phyloP scores from a whole-genome alignment of 352 stramenopile species.

The Phytophthora macrochlamydospora region DNA sequence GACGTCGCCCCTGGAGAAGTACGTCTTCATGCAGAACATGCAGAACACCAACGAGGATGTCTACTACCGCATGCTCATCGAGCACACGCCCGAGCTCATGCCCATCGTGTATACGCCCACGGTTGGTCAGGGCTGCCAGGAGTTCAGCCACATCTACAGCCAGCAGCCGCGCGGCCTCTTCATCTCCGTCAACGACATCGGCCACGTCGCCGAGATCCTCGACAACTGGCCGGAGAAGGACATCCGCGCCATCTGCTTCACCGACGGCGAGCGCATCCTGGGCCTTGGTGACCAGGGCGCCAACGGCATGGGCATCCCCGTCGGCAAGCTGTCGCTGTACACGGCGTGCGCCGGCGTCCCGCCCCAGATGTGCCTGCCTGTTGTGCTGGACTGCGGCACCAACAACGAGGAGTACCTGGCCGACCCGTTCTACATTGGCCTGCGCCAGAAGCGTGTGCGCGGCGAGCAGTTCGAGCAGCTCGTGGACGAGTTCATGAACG shows the following conservation, averaged over 20 bases:
- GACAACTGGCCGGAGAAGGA: slow-evolving; percentile 97
- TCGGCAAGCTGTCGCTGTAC: slow-evolving; percentile 96
- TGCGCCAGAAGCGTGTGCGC: slow-evolving; percentile 88
- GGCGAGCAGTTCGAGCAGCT: slow-evolving; percentile 93
- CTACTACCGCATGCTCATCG: slow-evolving; percentile 92
- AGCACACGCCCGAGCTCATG: slow-evolving; percentile 93
- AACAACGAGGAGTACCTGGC: slow-evolving; percentile 94
- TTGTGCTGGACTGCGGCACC: slow-evolving; percentile 95
- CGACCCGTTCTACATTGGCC: slow-evolving; percentile 95
- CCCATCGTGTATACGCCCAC: slow-evolving; percentile 98
- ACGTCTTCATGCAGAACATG: slow-evolving; percentile 92
- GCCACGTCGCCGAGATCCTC: slow-evolving; percentile 89
- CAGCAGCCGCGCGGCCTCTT: slow-evolving; percentile 93
- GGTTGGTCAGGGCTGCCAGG: slow-evolving; percentile 91
- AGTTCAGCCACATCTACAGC: slow-evolving; percentile 93
- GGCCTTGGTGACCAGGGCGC: slow-evolving; percentile 95
- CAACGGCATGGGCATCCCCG: slow-evolving; percentile 92
- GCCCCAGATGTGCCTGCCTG: slow-evolving; percentile 92
- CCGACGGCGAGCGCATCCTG: slow-evolving; percentile 95
- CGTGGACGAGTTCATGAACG: slow-evolving; percentile 97
- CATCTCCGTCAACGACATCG: slow-evolving; percentile 85
- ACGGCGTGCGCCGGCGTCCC: slow-evolving; percentile 94
- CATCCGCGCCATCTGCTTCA: slow-evolving; percentile 97
- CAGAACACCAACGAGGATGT: slow-evolving; percentile 91
- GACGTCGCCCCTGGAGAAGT: slow-evolving; percentile 91